These are phyloP conservation scores for Nemania sp. DNA, from an alignment of 2,329 filamentous ascomycete genomes.

Conservation along the genomic window DNA sequence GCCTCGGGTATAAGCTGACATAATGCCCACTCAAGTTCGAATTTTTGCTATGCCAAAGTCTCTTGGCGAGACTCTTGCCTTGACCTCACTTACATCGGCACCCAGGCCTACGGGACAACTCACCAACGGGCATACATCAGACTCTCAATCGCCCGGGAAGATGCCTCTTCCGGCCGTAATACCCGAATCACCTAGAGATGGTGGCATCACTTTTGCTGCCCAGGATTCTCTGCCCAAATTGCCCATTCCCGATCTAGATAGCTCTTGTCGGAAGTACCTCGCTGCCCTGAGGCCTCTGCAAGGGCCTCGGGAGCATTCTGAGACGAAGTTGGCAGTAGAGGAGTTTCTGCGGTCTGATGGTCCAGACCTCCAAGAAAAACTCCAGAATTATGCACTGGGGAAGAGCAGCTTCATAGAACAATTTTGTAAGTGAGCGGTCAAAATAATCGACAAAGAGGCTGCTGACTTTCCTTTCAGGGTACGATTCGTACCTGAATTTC, in stretches of 20 bases:
- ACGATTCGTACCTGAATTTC: conserved; percentile 97
- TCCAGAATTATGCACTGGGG: conserved; percentile 86
- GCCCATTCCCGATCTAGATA: conserved; percentile 86
- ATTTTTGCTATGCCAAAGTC: conserved; percentile 74
- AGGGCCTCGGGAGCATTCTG: conserved; percentile 75
- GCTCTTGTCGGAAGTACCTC: conserved; percentile 78
- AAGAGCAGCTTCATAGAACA: conserved; percentile 98
- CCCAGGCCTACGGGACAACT: conserved; percentile 47
- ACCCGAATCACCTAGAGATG: conserved; percentile 57
- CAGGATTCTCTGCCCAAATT: conserved; percentile 90
- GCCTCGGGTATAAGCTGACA: conserved; percentile 47
- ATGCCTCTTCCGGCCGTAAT: conserved; percentile 38
- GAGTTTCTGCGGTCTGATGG: conserved; percentile 85
- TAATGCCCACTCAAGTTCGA: conserved; percentile 67
- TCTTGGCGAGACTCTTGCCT: conserved; percentile 69
- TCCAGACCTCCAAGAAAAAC: conserved; percentile 79
- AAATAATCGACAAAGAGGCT: neutral
- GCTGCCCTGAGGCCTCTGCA: conserved; percentile 81
- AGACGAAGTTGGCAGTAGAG: conserved; percentile 76
- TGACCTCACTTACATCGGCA: conserved; percentile 43
- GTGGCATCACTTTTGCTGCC: conserved; percentile 82
- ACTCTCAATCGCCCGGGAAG: conserved; percentile 40
- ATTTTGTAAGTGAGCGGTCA: conserved; percentile 71
- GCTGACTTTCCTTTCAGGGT: conserved; percentile 64
- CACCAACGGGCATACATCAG: conserved; percentile 29